A percentile compares a stretch with the other conserved stretches of the same genome.
phyloP scores from a whole-genome alignment of 2,329 filamentous ascomycete species.

The Didymella glomerata region DNA sequence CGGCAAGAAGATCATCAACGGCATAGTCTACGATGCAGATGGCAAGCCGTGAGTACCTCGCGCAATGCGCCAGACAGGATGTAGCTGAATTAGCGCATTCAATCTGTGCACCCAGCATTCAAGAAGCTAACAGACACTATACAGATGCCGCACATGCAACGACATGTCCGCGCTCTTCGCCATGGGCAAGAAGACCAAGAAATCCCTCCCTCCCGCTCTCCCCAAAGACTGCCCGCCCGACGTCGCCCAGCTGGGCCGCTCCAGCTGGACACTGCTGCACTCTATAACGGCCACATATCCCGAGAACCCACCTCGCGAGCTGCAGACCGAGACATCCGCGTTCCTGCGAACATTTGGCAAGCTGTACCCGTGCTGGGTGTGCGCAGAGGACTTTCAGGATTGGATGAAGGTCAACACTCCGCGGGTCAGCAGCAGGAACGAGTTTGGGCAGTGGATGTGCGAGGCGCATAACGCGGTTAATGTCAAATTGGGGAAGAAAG shows the following conservation, averaged over 20 bases:
- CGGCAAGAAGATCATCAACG: conserved; percentile 70
- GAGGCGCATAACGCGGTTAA: conserved; percentile 90
- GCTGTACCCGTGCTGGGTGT: conserved; percentile 95
- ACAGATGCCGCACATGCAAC: conserved; percentile 75
- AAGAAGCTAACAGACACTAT: conserved; percentile 5
- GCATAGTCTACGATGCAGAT: conserved; percentile 78
- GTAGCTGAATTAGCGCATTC: not conserved
- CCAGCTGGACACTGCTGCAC: conserved; percentile 93
- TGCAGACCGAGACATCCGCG: conserved; percentile 78
- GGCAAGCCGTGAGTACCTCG: conserved; percentile 76
- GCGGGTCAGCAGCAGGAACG: conserved; percentile 64
- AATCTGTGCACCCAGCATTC: not conserved
- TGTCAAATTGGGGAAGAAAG: conserved; percentile 85
- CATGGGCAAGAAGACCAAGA: conserved; percentile 44
- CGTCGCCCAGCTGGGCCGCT: conserved; percentile 84
- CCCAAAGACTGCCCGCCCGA: conserved; percentile 84
- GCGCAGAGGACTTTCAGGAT: conserved; percentile 86
- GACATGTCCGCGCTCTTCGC: conserved; percentile 67
- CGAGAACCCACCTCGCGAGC: conserved; percentile 66
- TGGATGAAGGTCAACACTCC: conserved; percentile 81
- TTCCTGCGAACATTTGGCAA: conserved; percentile 85
- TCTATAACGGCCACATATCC: conserved; percentile 90
- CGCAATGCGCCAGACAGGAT: conserved; percentile 28
- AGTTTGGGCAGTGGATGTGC: conserved; percentile 84
- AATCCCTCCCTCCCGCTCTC: conserved; percentile 32